Conservation (phyloP, 768 basidiomycete species). For the Postia placenta region DNA sequence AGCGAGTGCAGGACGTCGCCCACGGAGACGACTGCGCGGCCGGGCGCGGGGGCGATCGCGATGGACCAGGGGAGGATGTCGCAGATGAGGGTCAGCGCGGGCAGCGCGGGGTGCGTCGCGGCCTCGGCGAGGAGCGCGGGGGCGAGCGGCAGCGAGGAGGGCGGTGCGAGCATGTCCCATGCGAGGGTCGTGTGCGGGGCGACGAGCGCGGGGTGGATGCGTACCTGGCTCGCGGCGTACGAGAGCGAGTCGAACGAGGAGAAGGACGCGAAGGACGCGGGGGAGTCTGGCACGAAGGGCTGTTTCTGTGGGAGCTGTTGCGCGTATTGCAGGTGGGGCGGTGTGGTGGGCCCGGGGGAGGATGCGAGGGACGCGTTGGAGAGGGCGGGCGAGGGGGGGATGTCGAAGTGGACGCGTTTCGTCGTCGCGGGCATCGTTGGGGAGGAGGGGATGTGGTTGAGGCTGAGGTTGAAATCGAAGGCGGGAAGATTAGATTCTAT, state of each 20-base stretch:
- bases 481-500: background rate
- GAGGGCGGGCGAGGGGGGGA: slow-evolving; percentile 16
- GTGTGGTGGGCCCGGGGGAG: slow-evolving; percentile 17
- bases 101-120: slow-evolving; percentile 24
- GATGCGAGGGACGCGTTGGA: slow-evolving; percentile 14
- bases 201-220: slow-evolving; percentile 18
- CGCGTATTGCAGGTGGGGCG: slow-evolving; percentile 11
- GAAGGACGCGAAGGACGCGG: slow-evolving; percentile 4
- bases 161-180: slow-evolving; percentile 12
- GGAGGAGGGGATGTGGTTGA: background rate
- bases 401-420: slow-evolving; percentile 20
- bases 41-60: slow-evolving; percentile 21
- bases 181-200: slow-evolving; percentile 6
- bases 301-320: slow-evolving; percentile 1
- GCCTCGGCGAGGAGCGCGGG: slow-evolving; percentile 19
- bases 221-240: slow-evolving; percentile 5
- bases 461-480: slow-evolving; percentile 3
- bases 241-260: slow-evolving; percentile 4
- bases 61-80: slow-evolving; percentile 29
- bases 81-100: slow-evolving; percentile 25
- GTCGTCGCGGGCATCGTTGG: slow-evolving; percentile 15
- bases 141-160: slow-evolving; percentile 5
- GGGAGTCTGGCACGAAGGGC: slow-evolving; percentile 1
- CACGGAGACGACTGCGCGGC: slow-evolving; percentile 30
- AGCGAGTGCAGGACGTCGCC: slow-evolving; percentile 44